Percentiles rank a stretch among this genome's conserved stretches.
Conservation (phyloP, 1,284 basidiomycete genomes). For the Caloboletus firmus region DNA sequence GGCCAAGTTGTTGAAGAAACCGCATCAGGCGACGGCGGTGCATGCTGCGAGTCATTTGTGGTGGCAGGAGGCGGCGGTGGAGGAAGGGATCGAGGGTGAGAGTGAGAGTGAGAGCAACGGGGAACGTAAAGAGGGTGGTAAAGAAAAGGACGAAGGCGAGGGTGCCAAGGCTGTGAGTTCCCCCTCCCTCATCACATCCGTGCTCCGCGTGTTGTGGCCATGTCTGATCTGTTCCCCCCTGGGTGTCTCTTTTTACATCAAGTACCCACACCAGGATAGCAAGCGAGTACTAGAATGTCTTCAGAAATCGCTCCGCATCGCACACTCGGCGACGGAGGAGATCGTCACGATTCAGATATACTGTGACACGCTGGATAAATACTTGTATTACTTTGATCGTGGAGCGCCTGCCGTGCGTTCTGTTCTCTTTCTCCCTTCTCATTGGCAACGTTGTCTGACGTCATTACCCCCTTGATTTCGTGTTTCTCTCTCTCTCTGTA, state of each 20-base stretch:
- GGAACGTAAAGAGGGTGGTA: constrained; percentile 33
- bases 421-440: neutral
- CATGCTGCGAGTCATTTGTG: constrained; percentile 91
- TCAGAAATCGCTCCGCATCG: constrained; percentile 91
- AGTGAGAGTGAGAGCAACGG: constrained; percentile 26
- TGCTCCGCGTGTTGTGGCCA: neutral
- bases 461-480: too few relatives aligned
- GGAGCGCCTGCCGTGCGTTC: constrained; percentile 76
- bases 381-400: constrained; percentile 91
- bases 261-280: constrained; percentile 87
- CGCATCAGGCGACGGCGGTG: constrained; percentile 93
- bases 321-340: constrained; percentile 91
- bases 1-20: constrained; percentile 92
- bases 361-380: constrained; percentile 90
- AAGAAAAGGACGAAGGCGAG: constrained; percentile 44
- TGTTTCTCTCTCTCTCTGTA: too few relatives aligned
- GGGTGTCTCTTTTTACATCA: too few relatives aligned
- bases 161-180: constrained; percentile 61
- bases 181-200: too few relatives aligned
- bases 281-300: constrained; percentile 94
- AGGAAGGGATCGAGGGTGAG: constrained; percentile 40
- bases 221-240: neutral
- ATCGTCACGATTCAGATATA: constrained; percentile 93
- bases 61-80: constrained; percentile 78
- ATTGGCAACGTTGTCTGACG: too few relatives aligned